Conservation (phyloP, 1,284 basidiomycete genomes). For the Austropuccinia psidii region DNA sequence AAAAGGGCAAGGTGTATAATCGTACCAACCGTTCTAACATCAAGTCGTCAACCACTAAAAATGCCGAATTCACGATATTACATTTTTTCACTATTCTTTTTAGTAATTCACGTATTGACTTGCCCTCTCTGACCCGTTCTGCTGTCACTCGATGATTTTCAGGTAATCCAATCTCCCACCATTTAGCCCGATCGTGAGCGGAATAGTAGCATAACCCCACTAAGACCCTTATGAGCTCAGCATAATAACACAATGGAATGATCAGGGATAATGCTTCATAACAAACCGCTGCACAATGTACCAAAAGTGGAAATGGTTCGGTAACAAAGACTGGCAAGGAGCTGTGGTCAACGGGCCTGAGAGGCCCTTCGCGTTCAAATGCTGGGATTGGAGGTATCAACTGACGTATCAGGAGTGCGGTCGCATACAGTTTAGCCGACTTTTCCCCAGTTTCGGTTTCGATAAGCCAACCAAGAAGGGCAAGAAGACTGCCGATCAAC, state of each 20-base stretch:
- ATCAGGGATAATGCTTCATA: conserved; percentile 80
- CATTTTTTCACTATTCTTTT: conserved; percentile 2
- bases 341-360: background rate
- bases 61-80: conserved; percentile 20
- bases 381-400: conserved; percentile 61
- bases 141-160: background rate
- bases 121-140: conserved; percentile 3
- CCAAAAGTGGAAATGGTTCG: conserved; percentile 75
- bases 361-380: conserved; percentile 9
- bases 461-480: conserved; percentile 60
- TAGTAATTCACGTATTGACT: background rate
- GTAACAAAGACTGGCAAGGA: conserved; percentile 61
- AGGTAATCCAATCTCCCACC: conserved; percentile 15
- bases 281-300: conserved; percentile 77
- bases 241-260: conserved; percentile 75
- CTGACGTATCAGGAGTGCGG: conserved; percentile 60
- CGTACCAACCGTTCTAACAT: conserved; percentile 24
- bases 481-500: conserved; percentile 67
- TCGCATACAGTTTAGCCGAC: conserved; percentile 46
- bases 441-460: conserved; percentile 34
- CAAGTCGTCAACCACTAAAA: conserved; percentile 29
- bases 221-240: conserved; percentile 72
- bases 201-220: conserved; percentile 56
- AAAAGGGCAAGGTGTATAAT: conserved; percentile 61
- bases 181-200: background rate